A percentile compares a stretch with the other conserved stretches of the same genome.
phyloP scores from a whole-genome alignment of 768 basidiomycete species.

The Leccinum longicurvipes region DNA sequence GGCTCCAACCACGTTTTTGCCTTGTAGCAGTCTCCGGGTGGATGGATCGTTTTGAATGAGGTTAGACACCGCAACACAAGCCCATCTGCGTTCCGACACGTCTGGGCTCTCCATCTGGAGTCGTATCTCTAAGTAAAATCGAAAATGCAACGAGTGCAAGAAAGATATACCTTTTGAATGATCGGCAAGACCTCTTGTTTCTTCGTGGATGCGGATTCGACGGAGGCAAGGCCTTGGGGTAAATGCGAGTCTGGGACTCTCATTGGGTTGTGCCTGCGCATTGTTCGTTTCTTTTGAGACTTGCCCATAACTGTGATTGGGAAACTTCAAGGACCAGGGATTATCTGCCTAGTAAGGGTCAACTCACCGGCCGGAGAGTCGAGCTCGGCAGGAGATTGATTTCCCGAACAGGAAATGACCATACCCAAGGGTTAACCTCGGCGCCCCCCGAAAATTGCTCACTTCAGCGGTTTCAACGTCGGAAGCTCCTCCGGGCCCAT shows the following conservation, averaged over 20 bases:
- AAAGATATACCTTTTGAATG: conserved; percentile 70
- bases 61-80: conserved; percentile 94
- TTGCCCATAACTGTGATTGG: conserved; percentile 69
- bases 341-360: no score
- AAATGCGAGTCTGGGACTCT: conserved; percentile 92
- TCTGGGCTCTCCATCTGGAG: conserved; percentile 73
- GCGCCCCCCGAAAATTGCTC: no score
- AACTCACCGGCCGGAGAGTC: no score
- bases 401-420: no score
- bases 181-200: conserved; percentile 81
- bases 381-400: no score
- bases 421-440: no score
- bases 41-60: conserved; percentile 94
- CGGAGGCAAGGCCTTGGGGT: conserved; percentile 75
- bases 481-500: no score
- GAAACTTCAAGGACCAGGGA: no score
- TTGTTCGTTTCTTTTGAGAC: conserved; percentile 80
- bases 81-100: conserved; percentile 85
- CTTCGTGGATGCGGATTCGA: conserved; percentile 70
- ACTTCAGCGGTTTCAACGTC: no score
- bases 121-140: conserved; percentile 2
- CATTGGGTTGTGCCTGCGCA: conserved; percentile 90
- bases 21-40: conserved; percentile 83
- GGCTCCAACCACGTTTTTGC: conserved; percentile 84
- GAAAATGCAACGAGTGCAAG: background rate